Conservation (phyloP, 306 rosid species). For the Medicago ruthenica region DNA sequence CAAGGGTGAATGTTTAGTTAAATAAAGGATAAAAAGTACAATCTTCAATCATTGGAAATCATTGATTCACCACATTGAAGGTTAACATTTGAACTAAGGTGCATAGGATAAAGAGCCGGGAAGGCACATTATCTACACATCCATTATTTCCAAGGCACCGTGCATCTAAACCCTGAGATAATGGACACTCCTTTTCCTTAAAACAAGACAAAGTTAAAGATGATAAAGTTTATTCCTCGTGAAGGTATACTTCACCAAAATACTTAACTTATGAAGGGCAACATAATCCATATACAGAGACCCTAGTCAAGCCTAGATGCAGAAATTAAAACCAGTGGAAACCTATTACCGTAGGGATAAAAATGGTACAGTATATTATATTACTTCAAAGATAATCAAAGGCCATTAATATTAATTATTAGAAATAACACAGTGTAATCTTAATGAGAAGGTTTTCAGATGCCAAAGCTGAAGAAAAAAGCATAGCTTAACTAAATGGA, state of each 20-base stretch:
- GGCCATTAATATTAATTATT: too few species aligned
- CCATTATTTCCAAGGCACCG: slow-evolving; percentile 32
- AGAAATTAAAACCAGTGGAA: slow-evolving; percentile 8
- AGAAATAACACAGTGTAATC: too few species aligned
- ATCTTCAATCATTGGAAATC: slow-evolving; percentile 34
- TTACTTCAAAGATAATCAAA: background rate
- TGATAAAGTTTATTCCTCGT: slow-evolving; percentile 23
- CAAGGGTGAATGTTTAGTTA: background rate
- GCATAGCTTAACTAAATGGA: too few species aligned
- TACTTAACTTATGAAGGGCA: slow-evolving; percentile 14
- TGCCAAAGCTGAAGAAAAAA: too few species aligned
- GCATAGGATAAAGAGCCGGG: slow-evolving; percentile 35
- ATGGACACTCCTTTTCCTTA: slow-evolving; percentile 31
- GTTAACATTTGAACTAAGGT: background rate
- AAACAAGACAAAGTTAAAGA: slow-evolving; percentile 35
- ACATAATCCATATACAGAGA: slow-evolving; percentile 42
- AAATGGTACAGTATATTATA: background rate
- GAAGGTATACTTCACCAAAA: slow-evolving; percentile 28
- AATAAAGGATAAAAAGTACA: slow-evolving; percentile 17
- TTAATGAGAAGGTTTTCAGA: too few species aligned
- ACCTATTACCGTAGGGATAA: background rate
- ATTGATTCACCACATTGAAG: slow-evolving; percentile 34
- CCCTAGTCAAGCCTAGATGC: slow-evolving; percentile 40
- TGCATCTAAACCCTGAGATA: slow-evolving; percentile 26
- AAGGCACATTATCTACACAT: background rate